These are phyloP conservation scores for Tulasnella sp. DNA, from an alignment of 768 basidiomycete species.

Conservation along the genomic window DNA sequence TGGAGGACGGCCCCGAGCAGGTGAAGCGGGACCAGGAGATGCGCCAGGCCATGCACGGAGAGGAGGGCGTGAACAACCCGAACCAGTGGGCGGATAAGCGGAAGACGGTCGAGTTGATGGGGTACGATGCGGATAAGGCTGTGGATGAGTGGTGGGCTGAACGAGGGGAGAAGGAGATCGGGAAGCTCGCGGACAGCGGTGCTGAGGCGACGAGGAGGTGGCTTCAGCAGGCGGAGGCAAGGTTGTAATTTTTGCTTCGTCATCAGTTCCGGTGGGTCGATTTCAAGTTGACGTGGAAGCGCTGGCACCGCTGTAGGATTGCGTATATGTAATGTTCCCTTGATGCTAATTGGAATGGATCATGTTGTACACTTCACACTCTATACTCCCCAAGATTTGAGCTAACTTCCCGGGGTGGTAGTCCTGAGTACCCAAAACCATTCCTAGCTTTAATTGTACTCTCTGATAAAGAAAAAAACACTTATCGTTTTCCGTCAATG, in stretches of 20 bases:
- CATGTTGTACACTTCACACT: not conserved
- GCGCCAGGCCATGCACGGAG: conserved; percentile 46
- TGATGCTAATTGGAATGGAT: not conserved
- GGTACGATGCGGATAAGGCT: conserved; percentile 33
- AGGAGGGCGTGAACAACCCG: conserved; percentile 40
- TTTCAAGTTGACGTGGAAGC: not conserved
- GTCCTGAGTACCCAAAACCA: too few relatives aligned
- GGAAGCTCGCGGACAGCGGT: not conserved
- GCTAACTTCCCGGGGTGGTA: too few relatives aligned
- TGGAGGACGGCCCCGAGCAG: conserved; percentile 54
- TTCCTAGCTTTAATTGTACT: too few relatives aligned
- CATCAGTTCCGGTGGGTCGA: not conserved
- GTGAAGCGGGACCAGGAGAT: conserved; percentile 51
- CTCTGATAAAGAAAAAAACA: too few relatives aligned
- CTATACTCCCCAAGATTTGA: too few relatives aligned
- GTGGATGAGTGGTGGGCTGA: conserved; percentile 30
- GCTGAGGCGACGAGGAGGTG: too few relatives aligned
- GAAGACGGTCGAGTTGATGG: conserved; percentile 49
- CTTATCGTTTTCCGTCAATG: too few relatives aligned
- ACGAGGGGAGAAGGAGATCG: conserved; percentile 29
- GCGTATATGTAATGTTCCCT: not conserved
- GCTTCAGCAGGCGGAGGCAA: not conserved
- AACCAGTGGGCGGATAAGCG: conserved; percentile 59
- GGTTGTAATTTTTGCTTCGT: not conserved
- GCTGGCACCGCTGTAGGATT: not conserved